These are phyloP conservation scores for Cenchrus americanus DNA, from an alignment of 176 grass and related monocot species.

Conservation along the genomic window DNA sequence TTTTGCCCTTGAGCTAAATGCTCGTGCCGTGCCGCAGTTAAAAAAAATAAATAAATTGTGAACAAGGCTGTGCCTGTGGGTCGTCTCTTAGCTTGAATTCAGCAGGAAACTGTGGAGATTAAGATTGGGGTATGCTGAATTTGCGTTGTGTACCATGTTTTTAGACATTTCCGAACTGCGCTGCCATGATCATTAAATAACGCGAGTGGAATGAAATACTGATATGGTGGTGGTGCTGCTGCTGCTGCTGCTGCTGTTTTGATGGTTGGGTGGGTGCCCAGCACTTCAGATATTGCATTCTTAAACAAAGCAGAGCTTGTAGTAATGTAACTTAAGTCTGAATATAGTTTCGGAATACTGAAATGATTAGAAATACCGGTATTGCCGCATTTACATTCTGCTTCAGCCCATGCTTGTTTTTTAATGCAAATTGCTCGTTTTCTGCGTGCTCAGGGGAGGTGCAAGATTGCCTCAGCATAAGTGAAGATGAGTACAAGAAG, in stretches of 20 bases:
- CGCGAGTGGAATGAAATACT: not conserved
- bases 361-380: not conserved
- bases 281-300: not conserved
- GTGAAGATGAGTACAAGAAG: constrained; percentile 69
- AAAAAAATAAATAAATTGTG: too few relatives aligned
- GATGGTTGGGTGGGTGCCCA: not conserved
- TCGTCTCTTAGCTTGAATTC: not conserved
- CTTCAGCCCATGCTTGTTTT: not conserved
- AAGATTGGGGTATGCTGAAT: not conserved
- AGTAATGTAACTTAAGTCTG: not conserved
- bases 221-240: too few relatives aligned
- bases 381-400: not conserved
- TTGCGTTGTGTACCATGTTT: not conserved
- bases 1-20: not conserved
- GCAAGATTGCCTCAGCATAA: constrained; percentile 64
- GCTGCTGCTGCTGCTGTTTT: too few relatives aligned
- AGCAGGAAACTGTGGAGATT: not conserved
- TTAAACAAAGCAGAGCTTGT: not conserved
- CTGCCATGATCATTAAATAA: not conserved
- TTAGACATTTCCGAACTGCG: not conserved
- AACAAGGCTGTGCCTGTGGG: not conserved
- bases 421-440: not conserved
- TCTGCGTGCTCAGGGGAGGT: constrained; percentile 57
- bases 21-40: not conserved
- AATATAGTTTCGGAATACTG: not conserved